Base-by-base conservation (phyloP, 495 filamentous ascomycete genomes). In the Durotheca rogersii region DNA sequence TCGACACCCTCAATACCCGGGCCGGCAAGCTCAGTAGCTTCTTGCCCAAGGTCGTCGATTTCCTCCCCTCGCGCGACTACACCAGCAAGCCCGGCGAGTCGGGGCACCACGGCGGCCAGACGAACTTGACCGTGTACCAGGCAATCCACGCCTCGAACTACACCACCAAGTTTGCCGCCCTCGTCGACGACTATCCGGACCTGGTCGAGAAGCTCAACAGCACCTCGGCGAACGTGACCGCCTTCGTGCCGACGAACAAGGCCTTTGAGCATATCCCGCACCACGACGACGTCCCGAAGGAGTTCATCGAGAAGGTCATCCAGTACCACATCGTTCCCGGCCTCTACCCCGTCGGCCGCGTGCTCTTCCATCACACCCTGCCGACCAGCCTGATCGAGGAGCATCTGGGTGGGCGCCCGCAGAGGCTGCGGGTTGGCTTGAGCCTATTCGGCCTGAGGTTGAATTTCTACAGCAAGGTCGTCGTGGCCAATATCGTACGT, bases 241-340 rank as follows among this genome's bases (percentile, higher is more conserved):
- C 90, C 51, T 93, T 96, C 56, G 85, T 87, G 15, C 89, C 90
- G 1, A 83, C 80, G 2, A 83, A 95, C 66, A 67, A 69, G 25
- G 89, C 87, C 18, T 87, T 93, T 46, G 77, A 84, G 39, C 82
- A 81, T 65, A 75, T 90, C 49, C 83, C 80, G 5, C 67, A 80
- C 51, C 65, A 60, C 62, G 65, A 70, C 38, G 36, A 41, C 18
- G 0, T 75, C 80, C 2, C n/a, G n/a, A 81, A 83, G 58, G 82
- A 87, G 57, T 66, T 85, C 42, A 56, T 93, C 50, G 79, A 83
- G 62, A 71, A 75, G 25, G 48, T 89, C 20, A 67, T 93, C 7
- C 42, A 73, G 10, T 95, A 95, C 67, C 89, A 95, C 61, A 66
- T 90, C 54, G 70, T 79, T 1, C 76, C 77, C 0, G 81, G 80